Evolutionary conservation across 176 grass and related monocot species (phyloP), one percentile per base, ranked within the genome.

Genomic region (Carex cristatella): DNA sequence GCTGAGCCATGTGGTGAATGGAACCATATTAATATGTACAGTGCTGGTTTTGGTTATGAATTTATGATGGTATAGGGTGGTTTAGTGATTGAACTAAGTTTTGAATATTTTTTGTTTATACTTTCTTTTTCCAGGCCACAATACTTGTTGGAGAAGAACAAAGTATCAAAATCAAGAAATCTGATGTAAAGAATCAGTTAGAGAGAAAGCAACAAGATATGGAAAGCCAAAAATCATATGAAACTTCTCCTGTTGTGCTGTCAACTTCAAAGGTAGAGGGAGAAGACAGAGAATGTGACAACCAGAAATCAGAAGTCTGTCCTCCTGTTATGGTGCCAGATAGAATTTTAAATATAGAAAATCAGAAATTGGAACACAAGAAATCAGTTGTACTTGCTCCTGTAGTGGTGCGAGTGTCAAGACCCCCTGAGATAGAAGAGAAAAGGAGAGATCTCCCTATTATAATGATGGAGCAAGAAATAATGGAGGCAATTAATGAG

Each of bases 391-490:
- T 91, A 27, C 91, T 86, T 84, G 37, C 89, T 84, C 84, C 91
- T 33, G 89, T 93, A 84, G 90, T 99, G 73, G 91, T 95, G 68
- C 67, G 89, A 92, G 90, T 95, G 74, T 89, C 91, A 78, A 92
- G 96, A 65, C 91, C 93, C 31, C 55, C 57, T 61, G 96, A 95
- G 68, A 84, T 99, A 85, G 96, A 99, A 85, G 88, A 92, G 27
- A 82, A 91, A 79, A 94, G 93, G 79, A 94, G 70, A 84, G 89
- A 99, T 88, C 93, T 99, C 66, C 96, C 91, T n/a, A 99, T 99
- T 87, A 92, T 99, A 82, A 95, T 99, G 93, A 99, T 99, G 96
- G 96, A 99, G 59, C 91, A 99, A 82, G 96, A 99, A 90, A 99
- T 99, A 91, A 99, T 99, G 93, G 96, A 99, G 89, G 96, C 96